A percentile compares a stretch with the other conserved stretches of the same genome.
phyloP scores from a whole-genome alignment of 352 stramenopile genomes.

The Globisporangium heterothallicum region DNA sequence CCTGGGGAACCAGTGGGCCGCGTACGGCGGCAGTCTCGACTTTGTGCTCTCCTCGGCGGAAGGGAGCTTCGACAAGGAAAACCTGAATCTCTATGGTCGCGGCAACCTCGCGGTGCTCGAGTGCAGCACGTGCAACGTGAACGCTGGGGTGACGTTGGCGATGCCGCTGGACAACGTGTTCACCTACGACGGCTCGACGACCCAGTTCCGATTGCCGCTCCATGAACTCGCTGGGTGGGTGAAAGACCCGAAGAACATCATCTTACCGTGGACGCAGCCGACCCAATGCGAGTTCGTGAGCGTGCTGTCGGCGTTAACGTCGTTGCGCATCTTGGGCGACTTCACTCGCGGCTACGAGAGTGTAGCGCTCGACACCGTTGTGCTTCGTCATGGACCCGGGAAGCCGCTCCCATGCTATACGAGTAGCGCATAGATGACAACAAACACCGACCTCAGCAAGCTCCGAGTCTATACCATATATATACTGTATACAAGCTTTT shows the following conservation, averaged over 20 bases:
- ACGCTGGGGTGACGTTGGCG: constrained; percentile 75
- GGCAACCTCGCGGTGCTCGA: constrained; percentile 81
- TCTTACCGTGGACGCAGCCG: constrained; percentile 62
- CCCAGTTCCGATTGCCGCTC: constrained; percentile 76
- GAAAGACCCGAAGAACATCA: constrained; percentile 89
- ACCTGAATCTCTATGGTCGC: constrained; percentile 65
- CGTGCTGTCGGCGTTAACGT: constrained; percentile 80
- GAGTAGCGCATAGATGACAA: constrained; percentile 32
- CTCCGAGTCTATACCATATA: neutral
- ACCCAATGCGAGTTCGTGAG: constrained; percentile 86
- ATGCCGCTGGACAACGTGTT: constrained; percentile 78
- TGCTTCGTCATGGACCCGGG: constrained; percentile 51
- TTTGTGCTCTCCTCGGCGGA: constrained; percentile 90
- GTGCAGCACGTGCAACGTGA: constrained; percentile 79
- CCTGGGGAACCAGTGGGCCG: constrained; percentile 81
- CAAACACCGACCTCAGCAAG: constrained; percentile 10
- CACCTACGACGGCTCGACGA: constrained; percentile 76
- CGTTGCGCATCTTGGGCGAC: constrained; percentile 86
- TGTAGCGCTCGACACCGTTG: constrained; percentile 85
- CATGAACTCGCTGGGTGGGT: constrained; percentile 83
- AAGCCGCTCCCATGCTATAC: constrained; percentile 37
- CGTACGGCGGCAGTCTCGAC: constrained; percentile 86
- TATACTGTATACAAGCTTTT: too few relatives aligned
- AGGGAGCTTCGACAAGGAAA: constrained; percentile 75
- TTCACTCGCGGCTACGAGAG: constrained; percentile 89